Evolutionary conservation across 495 filamentous ascomycete genomes (phyloP), one percentile per base, ranked within the genome.

Genomic region (Annulohypoxylon moriforme): DNA sequence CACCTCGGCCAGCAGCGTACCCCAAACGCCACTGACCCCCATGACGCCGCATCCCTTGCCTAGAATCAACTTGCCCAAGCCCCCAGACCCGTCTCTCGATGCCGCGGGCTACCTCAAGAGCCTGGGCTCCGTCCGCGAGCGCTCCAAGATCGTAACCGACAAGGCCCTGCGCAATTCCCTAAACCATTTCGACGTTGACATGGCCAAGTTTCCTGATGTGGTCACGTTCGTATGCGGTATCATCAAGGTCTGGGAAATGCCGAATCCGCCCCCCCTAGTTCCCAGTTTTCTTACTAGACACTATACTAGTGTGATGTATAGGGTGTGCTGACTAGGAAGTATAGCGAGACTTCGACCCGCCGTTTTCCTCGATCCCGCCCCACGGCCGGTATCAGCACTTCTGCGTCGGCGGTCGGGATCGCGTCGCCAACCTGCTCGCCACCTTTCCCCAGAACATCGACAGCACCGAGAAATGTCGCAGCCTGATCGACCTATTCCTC

Each of bases 351-450:
- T 95, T 91, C 80, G 93, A 91, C 53, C 90, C 92, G 24, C 92
- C 96, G 46, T 98, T 96, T 79, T 83, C 89, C 40, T 86, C 84
- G 16, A 99, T 99, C 69, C 94, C 94, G 3, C 88, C 90, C 10
- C 93, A 96, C 76, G 94, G 94, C 53, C 86, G 94, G 33, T 94
- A 94, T 88, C 94, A 97, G 79, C 94, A 97, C 76, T 97, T 97
- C 73, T 89, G 92, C 53, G 89, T 94, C 59, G 94, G 94, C n/a
- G 92, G 90, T 0, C 84, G 88, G 7, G 89, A 93, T 74, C 88
- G 94, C 14, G 84, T 97, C 36, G 87, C 90, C 53, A 84, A 91
- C 56, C 85, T 97, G n/a, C 83, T 94, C 29, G 78, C 84, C 7
- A 85, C 85, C 31, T 97, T 92, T 86, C 84, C 88, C 2, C 80